phyloP scores from a whole-genome alignment of 73 alveolate species.

The Tetrahymena elliotti region DNA sequence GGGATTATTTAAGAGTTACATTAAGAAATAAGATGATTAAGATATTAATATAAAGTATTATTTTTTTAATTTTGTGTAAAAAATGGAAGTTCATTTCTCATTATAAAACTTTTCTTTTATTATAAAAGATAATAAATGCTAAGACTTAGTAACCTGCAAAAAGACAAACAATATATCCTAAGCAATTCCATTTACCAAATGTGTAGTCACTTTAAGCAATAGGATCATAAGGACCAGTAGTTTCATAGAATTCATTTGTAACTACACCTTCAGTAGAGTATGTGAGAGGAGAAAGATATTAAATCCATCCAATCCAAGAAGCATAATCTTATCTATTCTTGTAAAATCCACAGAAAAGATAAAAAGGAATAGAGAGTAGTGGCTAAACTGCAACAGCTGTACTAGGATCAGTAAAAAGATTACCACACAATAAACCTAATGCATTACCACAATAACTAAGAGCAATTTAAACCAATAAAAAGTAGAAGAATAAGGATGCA shows the following conservation, averaged over 20 bases:
- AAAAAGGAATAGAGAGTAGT: slow-evolving; percentile 5
- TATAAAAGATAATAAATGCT: background rate
- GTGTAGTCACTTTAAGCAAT: background rate
- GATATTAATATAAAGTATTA: background rate
- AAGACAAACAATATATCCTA: background rate
- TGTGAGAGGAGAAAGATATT: slow-evolving; percentile 36
- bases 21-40: background rate
- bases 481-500: background rate
- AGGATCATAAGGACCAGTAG: background rate
- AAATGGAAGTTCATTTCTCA: background rate
- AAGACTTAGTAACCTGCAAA: background rate
- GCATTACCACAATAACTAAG: slow-evolving; percentile 24
- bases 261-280: slow-evolving; percentile 30
- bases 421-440: slow-evolving; percentile 15
- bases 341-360: slow-evolving; percentile 32
- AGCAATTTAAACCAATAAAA: background rate
- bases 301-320: slow-evolving; percentile 18
- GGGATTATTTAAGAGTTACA: background rate
- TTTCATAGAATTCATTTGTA: background rate
- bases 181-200: background rate
- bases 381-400: slow-evolving; percentile 39
- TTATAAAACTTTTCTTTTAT: background rate
- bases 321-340: slow-evolving; percentile 1
- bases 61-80: background rate
- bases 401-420: slow-evolving; percentile 17